phyloP scores from a whole-genome alignment of 2,329 filamentous ascomycete genomes.

The Thermothelomyces thermophilus region DNA sequence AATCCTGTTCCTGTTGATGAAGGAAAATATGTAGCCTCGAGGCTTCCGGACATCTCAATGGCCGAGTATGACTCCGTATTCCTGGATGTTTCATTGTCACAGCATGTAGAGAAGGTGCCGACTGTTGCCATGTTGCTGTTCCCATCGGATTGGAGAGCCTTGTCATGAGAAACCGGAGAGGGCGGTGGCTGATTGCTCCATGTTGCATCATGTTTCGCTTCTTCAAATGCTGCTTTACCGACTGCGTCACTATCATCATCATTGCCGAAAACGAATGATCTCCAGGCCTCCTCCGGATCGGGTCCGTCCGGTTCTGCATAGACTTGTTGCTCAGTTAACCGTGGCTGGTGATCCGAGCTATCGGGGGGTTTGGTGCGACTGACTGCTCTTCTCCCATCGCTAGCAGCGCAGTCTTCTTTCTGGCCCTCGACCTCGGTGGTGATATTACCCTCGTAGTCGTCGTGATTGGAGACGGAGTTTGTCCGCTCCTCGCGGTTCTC shows the following conservation, averaged over 20 bases:
- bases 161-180: neutral
- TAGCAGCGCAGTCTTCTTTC: neutral
- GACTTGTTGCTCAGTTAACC: neutral
- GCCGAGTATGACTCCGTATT: neutral
- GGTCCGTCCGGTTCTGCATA: neutral
- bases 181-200: constrained; percentile 17
- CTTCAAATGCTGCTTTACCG: constrained; percentile 16
- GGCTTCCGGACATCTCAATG: constrained; percentile 2
- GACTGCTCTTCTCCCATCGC: neutral
- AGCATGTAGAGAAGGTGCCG: constrained; percentile 6
- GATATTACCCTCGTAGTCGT: neutral
- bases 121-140: constrained; percentile 13
- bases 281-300: constrained; percentile 25
- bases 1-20: neutral
- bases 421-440: neutral
- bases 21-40: neutral
- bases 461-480: neutral
- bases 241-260: constrained; percentile 20
- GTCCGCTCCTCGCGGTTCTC: neutral
- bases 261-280: constrained; percentile 25
- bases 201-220: constrained; percentile 22
- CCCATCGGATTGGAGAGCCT: neutral
- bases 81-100: neutral
- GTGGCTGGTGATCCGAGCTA: neutral
- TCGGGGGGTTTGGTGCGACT: neutral